Conservation (phyloP, 495 filamentous ascomycete species). For the Xylona heveae region DNA sequence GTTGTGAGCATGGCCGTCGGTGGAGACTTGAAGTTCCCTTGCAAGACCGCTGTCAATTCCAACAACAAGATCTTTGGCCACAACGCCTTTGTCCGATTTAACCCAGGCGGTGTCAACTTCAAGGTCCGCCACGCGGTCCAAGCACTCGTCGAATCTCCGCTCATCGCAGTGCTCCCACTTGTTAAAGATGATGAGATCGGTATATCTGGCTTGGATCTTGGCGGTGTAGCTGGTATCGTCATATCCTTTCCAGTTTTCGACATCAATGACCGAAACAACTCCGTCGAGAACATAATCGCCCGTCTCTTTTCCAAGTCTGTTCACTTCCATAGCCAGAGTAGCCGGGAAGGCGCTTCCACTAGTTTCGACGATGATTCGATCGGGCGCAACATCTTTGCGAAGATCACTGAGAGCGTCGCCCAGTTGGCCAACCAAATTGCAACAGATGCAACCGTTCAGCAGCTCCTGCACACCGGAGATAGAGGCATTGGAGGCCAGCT, state of each 20-base stretch:
- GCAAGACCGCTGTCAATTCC: slow-evolving; percentile 72
- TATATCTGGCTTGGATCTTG: slow-evolving; percentile 71
- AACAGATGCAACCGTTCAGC: slow-evolving; percentile 94
- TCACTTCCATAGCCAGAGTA: slow-evolving; percentile 82
- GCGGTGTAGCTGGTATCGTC: slow-evolving; percentile 79
- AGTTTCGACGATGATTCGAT: slow-evolving; percentile 88
- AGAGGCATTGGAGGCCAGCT: slow-evolving; percentile 57
- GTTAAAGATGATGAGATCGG: slow-evolving; percentile 83
- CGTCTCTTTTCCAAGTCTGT: slow-evolving; percentile 46
- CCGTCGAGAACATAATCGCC: slow-evolving; percentile 62
- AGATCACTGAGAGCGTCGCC: slow-evolving; percentile 58
- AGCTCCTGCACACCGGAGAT: slow-evolving; percentile 84
- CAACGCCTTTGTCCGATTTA: slow-evolving; percentile 55
- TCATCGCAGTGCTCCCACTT: slow-evolving; percentile 75
- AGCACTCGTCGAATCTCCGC: slow-evolving; percentile 51
- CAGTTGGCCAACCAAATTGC: slow-evolving; percentile 87
- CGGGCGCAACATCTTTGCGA: slow-evolving; percentile 32
- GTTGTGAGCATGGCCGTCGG: slow-evolving; percentile 3
- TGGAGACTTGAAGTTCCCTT: slow-evolving; percentile 24
- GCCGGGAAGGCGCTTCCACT: slow-evolving; percentile 73
- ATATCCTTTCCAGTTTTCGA: slow-evolving; percentile 94
- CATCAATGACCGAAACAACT: slow-evolving; percentile 81
- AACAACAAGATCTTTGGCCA: slow-evolving; percentile 57
- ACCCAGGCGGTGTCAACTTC: slow-evolving; percentile 62
- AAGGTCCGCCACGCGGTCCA: slow-evolving; percentile 72